Evolutionary conservation across 257 asterid genomes (phyloP), one percentile per base, ranked within the genome.

Genomic region (Solanum gandarillasii): DNA sequence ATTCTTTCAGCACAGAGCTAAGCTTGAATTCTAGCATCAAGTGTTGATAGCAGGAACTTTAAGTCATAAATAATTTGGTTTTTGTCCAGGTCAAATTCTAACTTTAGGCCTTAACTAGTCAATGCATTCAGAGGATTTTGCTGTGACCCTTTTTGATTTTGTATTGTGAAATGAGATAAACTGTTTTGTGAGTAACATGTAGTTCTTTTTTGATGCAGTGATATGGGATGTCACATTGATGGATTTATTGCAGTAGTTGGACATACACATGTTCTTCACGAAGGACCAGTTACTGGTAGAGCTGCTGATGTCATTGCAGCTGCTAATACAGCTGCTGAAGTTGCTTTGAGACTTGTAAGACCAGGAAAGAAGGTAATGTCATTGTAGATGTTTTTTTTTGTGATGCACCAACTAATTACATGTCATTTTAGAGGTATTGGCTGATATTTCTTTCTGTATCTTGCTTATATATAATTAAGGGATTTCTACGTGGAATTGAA

Each of bases 221-320:
- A 96, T 91, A 91, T 95, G 97, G 99, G 99, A 78, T 96, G 98
- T 91, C 99, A 96, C 90, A 95, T 96, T 65, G 99, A 96, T 94
- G 99, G 99, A 5, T 96, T 95, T 90, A 96, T 96, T 83, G 95
- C 98, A 62, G 98, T 95, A 27, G 97, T 94, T 91, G 99, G 95
- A 7, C 99, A 96, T 86, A 95, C 98, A 70, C 98, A 95, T 90
- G 94, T 94, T 5, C 91, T 96, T 86, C 97, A 94, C 86, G 93
- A 94, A 85, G 99, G 98, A 11, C 98, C 98, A 13, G 93, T 96
- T 62, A 94, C 96, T 12, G 99, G 99, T 86, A 93, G 94, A 86
- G 95, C 95, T 81, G 99, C 99, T 88, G 99, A 96, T 91, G 99
- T 96, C 74, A 93, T 96, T 92, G 94, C 96, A 41, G 98, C 99